Evolutionary conservation across 1,284 basidiomycete species (phyloP).

Genomic region (Heimioporus punctisporus): DNA sequence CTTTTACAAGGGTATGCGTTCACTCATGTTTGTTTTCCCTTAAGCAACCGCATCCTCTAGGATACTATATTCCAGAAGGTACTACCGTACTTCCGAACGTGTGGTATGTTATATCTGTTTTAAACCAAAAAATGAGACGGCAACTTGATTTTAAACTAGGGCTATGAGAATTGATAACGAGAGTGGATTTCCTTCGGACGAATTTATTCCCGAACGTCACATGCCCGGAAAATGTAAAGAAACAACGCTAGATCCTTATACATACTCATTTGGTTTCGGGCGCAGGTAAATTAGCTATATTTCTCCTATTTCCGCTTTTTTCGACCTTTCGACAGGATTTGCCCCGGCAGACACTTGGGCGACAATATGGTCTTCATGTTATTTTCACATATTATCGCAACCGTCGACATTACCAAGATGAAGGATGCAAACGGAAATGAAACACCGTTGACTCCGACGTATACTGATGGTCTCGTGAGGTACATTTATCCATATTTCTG

Average conservation of each 20-base stretch:
- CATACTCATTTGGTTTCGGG: constrained; percentile 21
- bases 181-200: constrained; percentile 19
- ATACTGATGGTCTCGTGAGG: constrained; percentile 17
- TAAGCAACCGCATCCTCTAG: constrained; percentile 14
- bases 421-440: constrained; percentile 9
- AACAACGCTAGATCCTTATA: constrained; percentile 15
- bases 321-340: constrained; percentile 10
- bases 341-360: constrained; percentile 17
- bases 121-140: too few relatives aligned
- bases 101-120: too few relatives aligned
- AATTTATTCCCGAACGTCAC: constrained; percentile 18
- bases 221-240: constrained; percentile 4
- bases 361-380: constrained; percentile 21
- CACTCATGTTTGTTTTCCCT: too few relatives aligned
- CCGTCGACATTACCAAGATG: constrained; percentile 14
- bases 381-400: constrained; percentile 16
- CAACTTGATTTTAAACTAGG: too few relatives aligned
- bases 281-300: constrained; percentile 5
- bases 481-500: background rate
- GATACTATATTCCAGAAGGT: constrained; percentile 30
- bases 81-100: constrained; percentile 37
- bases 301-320: background rate
- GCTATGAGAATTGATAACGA: constrained; percentile 18
- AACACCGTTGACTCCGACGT: constrained; percentile 5
- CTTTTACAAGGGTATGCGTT: constrained; percentile 9